Evolutionary conservation across 257 asterid genomes (phyloP).

Genomic region (Plantago elongata): DNA sequence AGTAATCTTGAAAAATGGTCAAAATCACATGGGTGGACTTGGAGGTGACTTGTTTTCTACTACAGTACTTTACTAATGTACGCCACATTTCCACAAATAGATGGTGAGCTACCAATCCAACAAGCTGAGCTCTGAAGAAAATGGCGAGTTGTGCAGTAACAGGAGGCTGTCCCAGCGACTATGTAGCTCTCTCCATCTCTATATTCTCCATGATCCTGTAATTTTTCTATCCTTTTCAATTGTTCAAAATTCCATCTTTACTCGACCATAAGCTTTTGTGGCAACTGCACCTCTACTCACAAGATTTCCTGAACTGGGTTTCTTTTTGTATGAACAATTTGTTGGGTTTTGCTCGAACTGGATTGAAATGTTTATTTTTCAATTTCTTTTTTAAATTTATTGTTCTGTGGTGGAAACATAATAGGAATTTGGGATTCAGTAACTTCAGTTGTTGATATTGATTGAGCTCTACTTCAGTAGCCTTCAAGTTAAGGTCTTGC

Average conservation of each 20-base stretch:
- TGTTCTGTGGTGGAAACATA: conserved; percentile 3
- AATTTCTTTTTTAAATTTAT: conserved; percentile 13
- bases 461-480: not conserved
- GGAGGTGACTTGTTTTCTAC: conserved; percentile 3
- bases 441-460: not conserved
- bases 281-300: not conserved
- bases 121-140: conserved; percentile 30
- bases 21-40: conserved; percentile 1
- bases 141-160: conserved; percentile 64
- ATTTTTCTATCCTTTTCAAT: conserved; percentile 12
- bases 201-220: conserved; percentile 49
- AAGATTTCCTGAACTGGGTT: not conserved
- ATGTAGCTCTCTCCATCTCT: conserved; percentile 61
- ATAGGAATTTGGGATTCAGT: not conserved
- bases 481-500: conserved; percentile 7
- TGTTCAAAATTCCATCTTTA: conserved; percentile 16
- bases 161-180: conserved; percentile 90
- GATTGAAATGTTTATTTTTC: conserved; percentile 11
- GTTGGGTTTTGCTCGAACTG: conserved; percentile 12
- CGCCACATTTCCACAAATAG: conserved; percentile 26
- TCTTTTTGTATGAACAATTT: not conserved
- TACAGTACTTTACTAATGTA: not conserved
- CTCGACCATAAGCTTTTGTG: not conserved
- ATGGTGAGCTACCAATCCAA: conserved; percentile 23
- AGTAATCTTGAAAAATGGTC: not conserved